These are phyloP conservation scores for Saposhnikovia divaricata DNA, from an alignment of 129 eudicot genomes.

Conservation along the genomic window DNA sequence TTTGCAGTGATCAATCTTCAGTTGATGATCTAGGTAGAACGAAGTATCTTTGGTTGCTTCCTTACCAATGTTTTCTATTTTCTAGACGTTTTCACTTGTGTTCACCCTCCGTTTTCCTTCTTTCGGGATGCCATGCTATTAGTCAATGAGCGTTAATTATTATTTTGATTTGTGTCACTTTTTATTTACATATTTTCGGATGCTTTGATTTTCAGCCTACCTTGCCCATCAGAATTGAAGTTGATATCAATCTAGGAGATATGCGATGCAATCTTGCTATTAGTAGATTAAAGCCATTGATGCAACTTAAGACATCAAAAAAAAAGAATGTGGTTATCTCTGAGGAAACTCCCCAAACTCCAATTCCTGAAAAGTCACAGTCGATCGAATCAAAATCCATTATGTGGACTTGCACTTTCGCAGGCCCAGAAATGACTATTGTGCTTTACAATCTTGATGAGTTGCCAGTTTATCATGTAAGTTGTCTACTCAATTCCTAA, in stretches of 20 bases:
- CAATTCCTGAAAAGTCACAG: conserved; percentile 25
- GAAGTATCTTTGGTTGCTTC: too few species aligned
- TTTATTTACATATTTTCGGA: conserved; percentile 28
- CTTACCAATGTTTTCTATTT: too few species aligned
- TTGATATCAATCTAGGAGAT: conserved; percentile 92
- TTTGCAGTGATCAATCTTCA: too few species aligned
- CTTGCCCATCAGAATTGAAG: conserved; percentile 66
- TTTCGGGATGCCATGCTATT: not conserved
- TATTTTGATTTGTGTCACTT: not conserved
- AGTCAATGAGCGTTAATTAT: not conserved
- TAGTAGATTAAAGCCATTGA: conserved; percentile 67
- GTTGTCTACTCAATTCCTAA: conserved; percentile 15
- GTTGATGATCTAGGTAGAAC: too few species aligned
- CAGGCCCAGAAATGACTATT: conserved; percentile 93
- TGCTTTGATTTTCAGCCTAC: conserved; percentile 65
- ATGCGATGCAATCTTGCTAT: conserved; percentile 68
- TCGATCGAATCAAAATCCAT: conserved; percentile 61
- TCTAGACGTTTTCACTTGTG: not conserved
- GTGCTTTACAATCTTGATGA: conserved; percentile 59
- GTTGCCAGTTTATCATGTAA: conserved; percentile 70
- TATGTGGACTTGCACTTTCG: conserved; percentile 95
- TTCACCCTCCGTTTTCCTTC: not conserved
- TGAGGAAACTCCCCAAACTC: conserved; percentile 38
- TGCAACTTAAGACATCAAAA: conserved; percentile 46
- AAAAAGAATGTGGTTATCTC: conserved; percentile 50